phyloP scores from a whole-genome alignment of 768 basidiomycete species.

The Pholiota molesta region DNA sequence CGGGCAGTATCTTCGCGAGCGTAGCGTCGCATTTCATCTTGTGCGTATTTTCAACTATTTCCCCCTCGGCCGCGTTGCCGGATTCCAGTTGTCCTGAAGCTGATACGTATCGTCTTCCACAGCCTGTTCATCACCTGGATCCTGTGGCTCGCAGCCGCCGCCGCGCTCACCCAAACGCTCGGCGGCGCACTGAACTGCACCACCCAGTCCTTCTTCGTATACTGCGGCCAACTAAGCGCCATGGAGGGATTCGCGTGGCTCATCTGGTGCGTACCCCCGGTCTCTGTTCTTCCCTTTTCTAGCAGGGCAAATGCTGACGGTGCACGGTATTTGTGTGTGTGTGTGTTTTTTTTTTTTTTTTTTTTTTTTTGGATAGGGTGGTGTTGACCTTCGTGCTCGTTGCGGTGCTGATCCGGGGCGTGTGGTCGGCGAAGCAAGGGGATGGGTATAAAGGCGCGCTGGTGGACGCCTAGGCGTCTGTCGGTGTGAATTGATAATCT shows the following conservation, averaged over 20 bases:
- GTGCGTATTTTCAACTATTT: constrained; percentile 42
- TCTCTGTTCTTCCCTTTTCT: not conserved
- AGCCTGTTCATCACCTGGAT: constrained; percentile 77
- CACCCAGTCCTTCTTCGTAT: constrained; percentile 49
- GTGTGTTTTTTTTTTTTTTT: too few relatives aligned
- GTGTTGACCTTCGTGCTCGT: constrained; percentile 64
- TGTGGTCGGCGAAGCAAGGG: constrained; percentile 61
- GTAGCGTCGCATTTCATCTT: constrained; percentile 65
- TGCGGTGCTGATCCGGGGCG: constrained; percentile 61
- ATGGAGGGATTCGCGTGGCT: constrained; percentile 78
- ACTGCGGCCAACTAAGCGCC: constrained; percentile 80
- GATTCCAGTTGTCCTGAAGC: not conserved
- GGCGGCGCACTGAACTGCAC: constrained; percentile 74
- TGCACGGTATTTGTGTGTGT: constrained; percentile 1
- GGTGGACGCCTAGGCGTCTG: constrained; percentile 15
- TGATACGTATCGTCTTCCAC: not conserved
- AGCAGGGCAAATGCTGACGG: too few relatives aligned
- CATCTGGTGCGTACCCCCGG: constrained; percentile 55
- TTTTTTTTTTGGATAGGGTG: constrained; percentile 55
- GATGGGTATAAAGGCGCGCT: constrained; percentile 60
- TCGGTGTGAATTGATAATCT: too few relatives aligned
- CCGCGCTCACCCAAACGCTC: constrained; percentile 65
- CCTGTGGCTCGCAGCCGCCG: constrained; percentile 76
- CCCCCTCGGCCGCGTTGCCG: not conserved
- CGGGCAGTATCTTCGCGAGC: constrained; percentile 56